Percentiles rank a stretch among this genome's conserved stretches.
phyloP scores from a whole-genome alignment of 2,329 filamentous ascomycete species.

The Penicillium aurantiogriseum region DNA sequence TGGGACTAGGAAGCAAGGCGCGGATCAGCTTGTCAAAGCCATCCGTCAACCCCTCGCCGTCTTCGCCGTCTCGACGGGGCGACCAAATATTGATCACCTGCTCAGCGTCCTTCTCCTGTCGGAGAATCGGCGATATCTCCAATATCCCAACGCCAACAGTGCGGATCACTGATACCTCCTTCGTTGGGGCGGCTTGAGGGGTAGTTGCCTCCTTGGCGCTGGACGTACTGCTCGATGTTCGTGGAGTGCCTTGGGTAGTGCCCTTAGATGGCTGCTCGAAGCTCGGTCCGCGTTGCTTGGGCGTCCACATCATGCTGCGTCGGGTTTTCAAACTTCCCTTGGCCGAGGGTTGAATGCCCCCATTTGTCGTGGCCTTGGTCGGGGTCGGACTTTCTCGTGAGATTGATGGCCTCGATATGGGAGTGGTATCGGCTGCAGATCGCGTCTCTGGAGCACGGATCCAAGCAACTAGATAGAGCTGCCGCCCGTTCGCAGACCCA shows the following conservation, averaged over 20 bases:
- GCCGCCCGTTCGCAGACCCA: constrained; percentile 60
- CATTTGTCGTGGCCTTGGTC: constrained; percentile 27
- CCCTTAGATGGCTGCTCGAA: constrained; percentile 32
- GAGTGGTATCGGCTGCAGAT: constrained; percentile 24
- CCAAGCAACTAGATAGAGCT: constrained; percentile 80
- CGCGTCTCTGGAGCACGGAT: constrained; percentile 62
- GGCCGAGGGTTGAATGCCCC: constrained; percentile 30
- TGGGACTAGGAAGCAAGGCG: constrained; percentile 69
- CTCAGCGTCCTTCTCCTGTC: constrained; percentile 68
- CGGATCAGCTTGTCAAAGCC: constrained; percentile 73
- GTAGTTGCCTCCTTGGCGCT: constrained; percentile 28
- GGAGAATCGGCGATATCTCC: constrained; percentile 72
- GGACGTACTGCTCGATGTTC: constrained; percentile 33
- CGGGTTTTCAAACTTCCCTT: constrained; percentile 42
- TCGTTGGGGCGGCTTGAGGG: constrained; percentile 23
- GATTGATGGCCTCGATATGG: constrained; percentile 33
- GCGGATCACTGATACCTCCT: constrained; percentile 54
- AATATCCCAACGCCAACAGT: constrained; percentile 75
- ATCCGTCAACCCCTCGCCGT: constrained; percentile 59
- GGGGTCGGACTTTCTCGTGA: constrained; percentile 34
- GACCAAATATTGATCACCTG: constrained; percentile 77
- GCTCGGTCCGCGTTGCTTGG: constrained; percentile 34
- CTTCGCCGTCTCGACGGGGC: constrained; percentile 55
- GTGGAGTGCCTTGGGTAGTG: constrained; percentile 27
- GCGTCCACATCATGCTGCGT: constrained; percentile 47